phyloP scores from a whole-genome alignment of 1,139 yeast species.

The Pneumocystis oryctolagi region DNA sequence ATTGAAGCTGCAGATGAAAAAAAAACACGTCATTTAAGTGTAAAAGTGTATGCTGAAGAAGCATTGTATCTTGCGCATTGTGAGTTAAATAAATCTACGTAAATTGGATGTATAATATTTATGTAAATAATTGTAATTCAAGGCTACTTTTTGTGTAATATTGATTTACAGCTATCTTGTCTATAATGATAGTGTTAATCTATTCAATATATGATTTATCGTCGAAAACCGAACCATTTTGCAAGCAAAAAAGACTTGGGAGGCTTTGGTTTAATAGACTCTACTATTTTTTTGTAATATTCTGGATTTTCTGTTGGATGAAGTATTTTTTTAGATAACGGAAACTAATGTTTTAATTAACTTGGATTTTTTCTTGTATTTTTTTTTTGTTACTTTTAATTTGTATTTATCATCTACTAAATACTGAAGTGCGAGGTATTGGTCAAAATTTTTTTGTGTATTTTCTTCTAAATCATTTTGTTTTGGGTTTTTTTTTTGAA shows the following conservation, averaged over 20 bases:
- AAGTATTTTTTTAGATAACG: conserved; percentile 37
- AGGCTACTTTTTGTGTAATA: conserved; percentile 26
- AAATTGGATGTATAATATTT: conserved; percentile 8
- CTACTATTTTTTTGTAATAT: conserved; percentile 48
- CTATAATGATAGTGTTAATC: conserved; percentile 26
- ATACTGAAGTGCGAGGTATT: not conserved
- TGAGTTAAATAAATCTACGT: not conserved
- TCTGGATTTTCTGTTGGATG: conserved; percentile 65
- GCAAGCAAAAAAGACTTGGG: conserved; percentile 7
- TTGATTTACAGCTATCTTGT: conserved; percentile 41
- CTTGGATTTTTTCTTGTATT: not conserved
- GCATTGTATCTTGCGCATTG: conserved; percentile 72
- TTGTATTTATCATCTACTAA: conserved; percentile 3
- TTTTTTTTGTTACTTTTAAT: conserved; percentile 4
- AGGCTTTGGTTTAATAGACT: conserved; percentile 41
- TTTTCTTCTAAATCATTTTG: not conserved
- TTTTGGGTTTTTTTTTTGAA: not conserved
- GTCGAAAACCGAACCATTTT: conserved; percentile 1
- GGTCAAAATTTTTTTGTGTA: not conserved
- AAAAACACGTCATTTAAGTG: conserved; percentile 43
- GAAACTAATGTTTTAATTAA: conserved; percentile 9
- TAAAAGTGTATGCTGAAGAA: conserved; percentile 74
- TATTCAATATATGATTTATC: not conserved
- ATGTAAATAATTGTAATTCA: not conserved
- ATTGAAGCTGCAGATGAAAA: conserved; percentile 59